Conservation (phyloP, 208 protist genomes). For the Wallacemonas sp. region DNA sequence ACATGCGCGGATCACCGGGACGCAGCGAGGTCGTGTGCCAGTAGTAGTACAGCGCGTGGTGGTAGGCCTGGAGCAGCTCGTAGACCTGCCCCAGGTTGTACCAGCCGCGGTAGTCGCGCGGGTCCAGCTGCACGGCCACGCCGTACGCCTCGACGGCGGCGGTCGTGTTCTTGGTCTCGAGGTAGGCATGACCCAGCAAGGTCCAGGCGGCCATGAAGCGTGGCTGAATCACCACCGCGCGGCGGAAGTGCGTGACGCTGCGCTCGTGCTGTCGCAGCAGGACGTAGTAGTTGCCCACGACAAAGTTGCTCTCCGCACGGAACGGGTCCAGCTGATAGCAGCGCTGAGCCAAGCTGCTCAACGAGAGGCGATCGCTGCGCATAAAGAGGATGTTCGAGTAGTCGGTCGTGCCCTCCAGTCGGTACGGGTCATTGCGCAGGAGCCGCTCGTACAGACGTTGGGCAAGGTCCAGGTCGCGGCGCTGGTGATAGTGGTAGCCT, state of each 20-base stretch:
- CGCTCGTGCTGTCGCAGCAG: conserved; percentile 95
- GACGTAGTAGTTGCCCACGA: conserved; percentile 98
- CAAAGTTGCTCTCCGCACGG: conserved; percentile 95
- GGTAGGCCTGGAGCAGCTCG: conserved; percentile 94
- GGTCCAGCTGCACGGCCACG: conserved; percentile 92
- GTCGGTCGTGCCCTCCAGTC: conserved; percentile 92
- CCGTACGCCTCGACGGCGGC: conserved; percentile 96
- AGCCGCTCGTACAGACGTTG: conserved; percentile 90
- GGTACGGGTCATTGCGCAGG: conserved; percentile 80
- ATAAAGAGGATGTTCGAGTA: conserved; percentile 99
- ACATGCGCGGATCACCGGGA: conserved; percentile 96
- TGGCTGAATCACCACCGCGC: conserved; percentile 87
- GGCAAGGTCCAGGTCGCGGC: conserved; percentile 76
- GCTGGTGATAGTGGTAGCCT: conserved; percentile 86
- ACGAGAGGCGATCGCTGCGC: conserved; percentile 73
- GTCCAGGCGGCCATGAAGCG: conserved; percentile 95
- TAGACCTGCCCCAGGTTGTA: conserved; percentile 98
- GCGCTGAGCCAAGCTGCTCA: conserved; percentile 93
- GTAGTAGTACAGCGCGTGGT: conserved; percentile 97
- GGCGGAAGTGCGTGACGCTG: conserved; percentile 95
- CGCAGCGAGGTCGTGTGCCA: conserved; percentile 91
- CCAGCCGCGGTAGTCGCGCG: conserved; percentile 95
- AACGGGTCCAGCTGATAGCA: conserved; percentile 94
- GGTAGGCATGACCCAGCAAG: conserved; percentile 97
- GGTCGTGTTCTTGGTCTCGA: conserved; percentile 95